These are phyloP conservation scores for Lipomyces japonicus DNA, from an alignment of 805 yeast species.

Conservation along the genomic window DNA sequence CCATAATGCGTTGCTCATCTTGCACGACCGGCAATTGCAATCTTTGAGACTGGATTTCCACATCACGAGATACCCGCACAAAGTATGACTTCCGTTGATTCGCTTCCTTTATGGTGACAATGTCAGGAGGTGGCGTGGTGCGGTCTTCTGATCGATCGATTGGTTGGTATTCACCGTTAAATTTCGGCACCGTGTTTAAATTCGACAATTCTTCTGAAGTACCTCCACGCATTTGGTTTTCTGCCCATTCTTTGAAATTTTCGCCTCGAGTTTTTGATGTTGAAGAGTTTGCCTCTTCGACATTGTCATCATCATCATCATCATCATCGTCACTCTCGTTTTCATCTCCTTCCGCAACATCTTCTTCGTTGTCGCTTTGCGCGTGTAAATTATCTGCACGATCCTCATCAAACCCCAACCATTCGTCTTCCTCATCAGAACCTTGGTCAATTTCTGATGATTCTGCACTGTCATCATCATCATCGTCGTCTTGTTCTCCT, in stretches of 20 bases:
- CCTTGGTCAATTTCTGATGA: slow-evolving; percentile 34
- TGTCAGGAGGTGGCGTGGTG: slow-evolving; percentile 64
- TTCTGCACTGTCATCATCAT: slow-evolving; percentile 34
- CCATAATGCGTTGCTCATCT: slow-evolving; percentile 92
- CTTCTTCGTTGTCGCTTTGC: slow-evolving; percentile 8
- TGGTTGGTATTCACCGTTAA: slow-evolving; percentile 51
- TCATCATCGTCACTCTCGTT: slow-evolving; percentile 39
- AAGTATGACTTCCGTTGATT: slow-evolving; percentile 58
- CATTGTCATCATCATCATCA: slow-evolving; percentile 36
- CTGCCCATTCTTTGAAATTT: slow-evolving; percentile 87
- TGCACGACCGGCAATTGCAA: slow-evolving; percentile 79
- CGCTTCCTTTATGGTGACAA: slow-evolving; percentile 53
- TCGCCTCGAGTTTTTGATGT: slow-evolving; percentile 50
- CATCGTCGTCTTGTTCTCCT: slow-evolving; percentile 14
- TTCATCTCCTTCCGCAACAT: slow-evolving; percentile 11
- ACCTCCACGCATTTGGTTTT: slow-evolving; percentile 65
- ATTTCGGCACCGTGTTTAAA: slow-evolving; percentile 49
- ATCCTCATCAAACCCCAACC: slow-evolving; percentile 30
- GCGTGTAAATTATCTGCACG: background rate
- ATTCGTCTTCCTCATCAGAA: slow-evolving; percentile 37
- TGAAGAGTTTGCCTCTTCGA: slow-evolving; percentile 26
- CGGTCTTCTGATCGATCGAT: slow-evolving; percentile 65
- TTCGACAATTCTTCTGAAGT: slow-evolving; percentile 46
- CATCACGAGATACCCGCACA: slow-evolving; percentile 40
- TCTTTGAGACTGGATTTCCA: slow-evolving; percentile 61